Conservation (phyloP, 192 early-diverging fungal species). For the Entophlyctis luteolus region DNA sequence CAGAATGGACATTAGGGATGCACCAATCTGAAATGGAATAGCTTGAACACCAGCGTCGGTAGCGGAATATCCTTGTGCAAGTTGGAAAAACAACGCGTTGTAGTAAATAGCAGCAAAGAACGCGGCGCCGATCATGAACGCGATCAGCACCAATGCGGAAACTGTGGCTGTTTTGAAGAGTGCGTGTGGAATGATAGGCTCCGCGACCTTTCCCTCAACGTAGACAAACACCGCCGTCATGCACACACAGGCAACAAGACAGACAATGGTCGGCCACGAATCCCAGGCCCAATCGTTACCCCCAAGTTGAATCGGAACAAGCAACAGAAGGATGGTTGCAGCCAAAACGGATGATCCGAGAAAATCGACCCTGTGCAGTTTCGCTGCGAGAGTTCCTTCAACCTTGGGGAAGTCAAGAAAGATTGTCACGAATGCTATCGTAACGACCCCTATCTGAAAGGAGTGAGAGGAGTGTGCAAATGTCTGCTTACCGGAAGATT, state of each 20-base stretch:
- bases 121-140: slow-evolving; percentile 29
- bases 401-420: slow-evolving; percentile 53
- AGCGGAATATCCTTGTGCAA: slow-evolving; percentile 68
- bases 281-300: slow-evolving; percentile 60
- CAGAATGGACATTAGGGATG: slow-evolving; percentile 9
- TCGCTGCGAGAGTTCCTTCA: slow-evolving; percentile 40
- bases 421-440: slow-evolving; percentile 47
- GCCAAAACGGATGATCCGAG: slow-evolving; percentile 50
- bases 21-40: slow-evolving; percentile 66
- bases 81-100: slow-evolving; percentile 75
- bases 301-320: slow-evolving; percentile 66
- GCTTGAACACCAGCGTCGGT: slow-evolving; percentile 67
- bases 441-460: slow-evolving; percentile 64
- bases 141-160: slow-evolving; percentile 5
- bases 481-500: no score
- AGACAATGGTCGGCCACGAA: slow-evolving; percentile 51
- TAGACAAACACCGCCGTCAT: slow-evolving; percentile 54
- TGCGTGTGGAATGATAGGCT: slow-evolving; percentile 63
- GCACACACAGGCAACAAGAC: slow-evolving; percentile 60
- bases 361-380: slow-evolving; percentile 61
- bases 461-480: no score
- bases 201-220: slow-evolving; percentile 58
- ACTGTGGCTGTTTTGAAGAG: slow-evolving; percentile 52
- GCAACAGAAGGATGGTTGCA: slow-evolving; percentile 45
- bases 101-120: slow-evolving; percentile 58